Base-by-base conservation (phyloP, 352 stramenopile genomes). In the Vaucheria bursata region DNA sequence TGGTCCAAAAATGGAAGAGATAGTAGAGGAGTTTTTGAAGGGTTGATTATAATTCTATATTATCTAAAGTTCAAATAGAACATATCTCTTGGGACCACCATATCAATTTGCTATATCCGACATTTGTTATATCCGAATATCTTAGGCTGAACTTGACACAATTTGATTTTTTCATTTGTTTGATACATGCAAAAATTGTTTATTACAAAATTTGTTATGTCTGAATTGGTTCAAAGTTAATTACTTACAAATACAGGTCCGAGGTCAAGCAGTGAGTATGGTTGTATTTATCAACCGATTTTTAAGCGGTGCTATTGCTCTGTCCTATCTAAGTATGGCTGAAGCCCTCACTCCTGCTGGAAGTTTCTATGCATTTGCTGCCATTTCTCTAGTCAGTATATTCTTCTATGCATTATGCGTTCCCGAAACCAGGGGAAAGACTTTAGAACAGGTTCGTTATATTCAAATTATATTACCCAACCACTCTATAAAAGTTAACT, bases 351-450 rank as follows among this genome's bases (percentile, higher is more conserved):
- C 36, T 35, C 8, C n/a, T n/a, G n/a, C n/a, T n/a, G n/a, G n/a
- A n/a, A n/a, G n/a, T n/a, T n/a, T n/a, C 45, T 59, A 18, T 25
- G 45, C 18, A 18, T 59, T 59, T 59, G 25, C 18, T 25, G 18
- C 18, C 45, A 59, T 18, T 25, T 59, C 25, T 18, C 45, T 18
- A 18, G 45, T 59, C 45, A 59, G 45, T 59, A 84, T 87, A 31
- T 86, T 88, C 34, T 91, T 93, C 75, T 89, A 91, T 73, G 86
- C 90, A 80, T 85, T 89, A 1, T 89, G 91, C 38, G 91, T 89
- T 86, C 87, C 80, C 29, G 84, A 86, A 37, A 87, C 52, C 72
- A 89, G 75, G 39, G 83, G 66, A 76, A 89, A 40, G 82, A 81
- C 74, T 71, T 37, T 86, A 33, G 71, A 85, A 34, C 70, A 85